Base-by-base conservation (phyloP, 1,284 basidiomycete species). In the Ceratobasidium sp. region DNA sequence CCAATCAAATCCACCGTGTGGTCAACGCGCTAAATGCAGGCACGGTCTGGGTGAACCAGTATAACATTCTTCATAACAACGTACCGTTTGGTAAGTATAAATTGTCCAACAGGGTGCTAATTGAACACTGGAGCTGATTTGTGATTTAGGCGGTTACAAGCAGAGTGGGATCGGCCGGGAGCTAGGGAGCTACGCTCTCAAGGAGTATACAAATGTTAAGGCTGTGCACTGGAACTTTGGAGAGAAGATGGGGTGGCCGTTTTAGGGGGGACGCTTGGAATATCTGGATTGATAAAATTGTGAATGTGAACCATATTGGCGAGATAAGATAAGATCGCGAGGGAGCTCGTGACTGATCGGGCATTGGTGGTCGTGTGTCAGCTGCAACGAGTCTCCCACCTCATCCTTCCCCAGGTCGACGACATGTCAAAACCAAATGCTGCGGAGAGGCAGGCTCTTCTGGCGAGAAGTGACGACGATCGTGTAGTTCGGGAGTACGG, bases 101-200 rank as follows among this genome's bases (percentile, higher is more conserved):
- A 38, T 27, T 62, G 2, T 10, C 18, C 20, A 27, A 10, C 30
- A 35, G 33, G 7, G 18, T 52, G 62, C 50, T 41, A 14, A 41
- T 33, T 50, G 16, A 41, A 44, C 46, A 10, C n/a, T 30, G 3
- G 3, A 14, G 35, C 30, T 38, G 20, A 59, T 12, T n/a, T 30
- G 27, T 44, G 7, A 16, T 46, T 50, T 35, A 78, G 97, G 96
- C 33, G 96, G 97, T 18, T 97, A 95, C 88, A 97, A 96, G 85
- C 92, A 91, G 82, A 90, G 89, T 78, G 93, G 93, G 23, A 89
- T 92, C 77, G 93, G 92, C 48, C 90, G 96, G 77, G 96, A 98
- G 84, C 89, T 98, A 69, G 96, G 96, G 30, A 93, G 91, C 82
- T 92, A 96, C 81, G 96, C 94, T 18, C 87, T 97, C 73, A 93